A percentile compares a stretch with the other conserved stretches of the same genome.
Conservation (phyloP, 2,329 filamentous ascomycete genomes). For the Pleomassaria siparia region DNA sequence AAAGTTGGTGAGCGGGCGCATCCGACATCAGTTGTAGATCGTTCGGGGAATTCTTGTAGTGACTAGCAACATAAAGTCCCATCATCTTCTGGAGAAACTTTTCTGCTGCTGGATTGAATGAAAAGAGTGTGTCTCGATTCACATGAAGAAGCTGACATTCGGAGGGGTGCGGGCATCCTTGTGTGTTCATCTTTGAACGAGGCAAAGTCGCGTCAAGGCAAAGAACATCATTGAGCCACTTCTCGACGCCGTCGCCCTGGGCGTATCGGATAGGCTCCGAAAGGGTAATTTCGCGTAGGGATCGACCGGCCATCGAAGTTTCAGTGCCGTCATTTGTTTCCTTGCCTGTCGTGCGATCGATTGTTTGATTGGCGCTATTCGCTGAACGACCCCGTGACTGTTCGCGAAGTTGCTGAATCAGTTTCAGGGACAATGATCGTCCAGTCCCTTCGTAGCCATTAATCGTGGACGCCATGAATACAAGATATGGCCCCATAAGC, state of each 20-base stretch:
- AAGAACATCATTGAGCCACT: slow-evolving; percentile 92
- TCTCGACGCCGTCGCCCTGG: slow-evolving; percentile 86
- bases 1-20: slow-evolving; percentile 93
- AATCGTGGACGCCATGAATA: slow-evolving; percentile 99
- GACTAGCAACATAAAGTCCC: slow-evolving; percentile 91
- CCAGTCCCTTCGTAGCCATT: slow-evolving; percentile 98
- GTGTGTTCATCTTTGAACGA: slow-evolving; percentile 68
- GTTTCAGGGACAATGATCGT: slow-evolving; percentile 88
- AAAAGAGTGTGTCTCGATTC: slow-evolving; percentile 96
- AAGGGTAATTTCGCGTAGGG: slow-evolving; percentile 87
- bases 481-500: slow-evolving; percentile 92
- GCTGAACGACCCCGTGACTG: slow-evolving; percentile 72
- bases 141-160: slow-evolving; percentile 91
- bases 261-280: slow-evolving; percentile 94
- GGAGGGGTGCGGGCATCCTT: slow-evolving; percentile 85
- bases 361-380: slow-evolving; percentile 60
- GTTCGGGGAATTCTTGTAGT: slow-evolving; percentile 98
- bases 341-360: slow-evolving; percentile 81
- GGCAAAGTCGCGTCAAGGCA: slow-evolving; percentile 92
- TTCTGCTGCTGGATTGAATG: slow-evolving; percentile 94
- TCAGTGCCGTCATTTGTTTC: slow-evolving; percentile 44
- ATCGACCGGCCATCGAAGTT: slow-evolving; percentile 60
- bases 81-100: slow-evolving; percentile 99
- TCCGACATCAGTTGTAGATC: slow-evolving; percentile 99
- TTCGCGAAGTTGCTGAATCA: slow-evolving; percentile 95